Evolutionary conservation across 768 basidiomycete species (phyloP).

Genomic region (Tremella mesenterica): DNA sequence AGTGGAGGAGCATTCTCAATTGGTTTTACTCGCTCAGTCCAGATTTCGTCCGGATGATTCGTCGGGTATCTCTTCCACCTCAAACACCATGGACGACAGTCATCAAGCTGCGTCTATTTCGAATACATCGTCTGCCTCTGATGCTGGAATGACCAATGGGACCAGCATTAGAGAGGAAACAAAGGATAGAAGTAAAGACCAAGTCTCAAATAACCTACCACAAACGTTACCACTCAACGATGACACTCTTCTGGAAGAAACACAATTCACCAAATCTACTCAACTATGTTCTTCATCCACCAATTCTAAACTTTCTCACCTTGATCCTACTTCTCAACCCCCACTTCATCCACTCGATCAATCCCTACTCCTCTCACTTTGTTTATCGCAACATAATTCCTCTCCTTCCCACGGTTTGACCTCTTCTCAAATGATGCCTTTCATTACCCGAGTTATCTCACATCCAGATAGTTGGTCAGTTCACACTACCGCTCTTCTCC

Average conservation of each 20-base stretch:
- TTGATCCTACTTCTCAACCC: constrained; percentile 77
- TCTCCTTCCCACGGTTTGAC: constrained; percentile 86
- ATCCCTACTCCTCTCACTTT: constrained; percentile 79
- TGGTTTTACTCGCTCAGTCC: constrained; percentile 88
- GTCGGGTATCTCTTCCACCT: not conserved
- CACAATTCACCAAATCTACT: constrained; percentile 72
- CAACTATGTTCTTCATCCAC: constrained; percentile 35
- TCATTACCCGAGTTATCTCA: constrained; percentile 76
- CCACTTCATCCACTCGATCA: constrained; percentile 88
- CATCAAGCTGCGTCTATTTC: not conserved
- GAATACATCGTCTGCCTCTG: not conserved
- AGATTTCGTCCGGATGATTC: constrained; percentile 46
- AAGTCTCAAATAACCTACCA: constrained; percentile 41
- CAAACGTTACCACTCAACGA: constrained; percentile 79
- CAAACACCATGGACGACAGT: not conserved
- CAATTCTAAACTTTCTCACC: constrained; percentile 53
- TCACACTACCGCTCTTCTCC: constrained; percentile 89
- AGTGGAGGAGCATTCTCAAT: constrained; percentile 69
- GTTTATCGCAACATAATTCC: constrained; percentile 67
- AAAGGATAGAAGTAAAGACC: constrained; percentile 3
- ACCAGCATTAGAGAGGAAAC: no score
- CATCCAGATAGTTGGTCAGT: constrained; percentile 90
- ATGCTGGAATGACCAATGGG: not conserved
- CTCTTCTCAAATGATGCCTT: constrained; percentile 82
- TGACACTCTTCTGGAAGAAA: constrained; percentile 90